Percentiles rank a stretch among this genome's conserved stretches.
These are phyloP conservation scores for Diaporthe capsici DNA, from an alignment of 2,329 filamentous ascomycete genomes.

Conservation along the genomic window DNA sequence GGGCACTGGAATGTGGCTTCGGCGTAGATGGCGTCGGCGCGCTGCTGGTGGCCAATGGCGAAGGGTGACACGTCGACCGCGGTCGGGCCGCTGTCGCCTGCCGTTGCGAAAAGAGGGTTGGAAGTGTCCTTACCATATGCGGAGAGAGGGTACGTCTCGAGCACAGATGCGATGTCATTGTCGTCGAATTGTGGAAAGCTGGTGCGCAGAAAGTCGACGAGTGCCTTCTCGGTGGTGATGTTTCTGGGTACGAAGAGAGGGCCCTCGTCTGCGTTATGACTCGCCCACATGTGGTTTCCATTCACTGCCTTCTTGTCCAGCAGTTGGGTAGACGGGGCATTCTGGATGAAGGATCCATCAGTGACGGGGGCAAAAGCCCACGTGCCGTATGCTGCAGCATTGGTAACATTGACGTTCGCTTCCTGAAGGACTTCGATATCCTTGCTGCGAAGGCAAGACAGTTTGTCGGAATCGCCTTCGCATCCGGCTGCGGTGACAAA, in stretches of 20 bases:
- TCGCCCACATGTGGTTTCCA: constrained; percentile 13
- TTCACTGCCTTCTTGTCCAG: neutral
- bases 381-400: constrained; percentile 4
- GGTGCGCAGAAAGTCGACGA: neutral
- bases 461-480: neutral
- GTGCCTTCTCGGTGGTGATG: constrained; percentile 10
- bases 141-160: constrained; percentile 16
- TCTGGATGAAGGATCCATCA: constrained; percentile 7
- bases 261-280: constrained; percentile 9
- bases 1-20: constrained; percentile 7
- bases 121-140: neutral
- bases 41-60: constrained; percentile 7
- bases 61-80: constrained; percentile 18
- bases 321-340: neutral
- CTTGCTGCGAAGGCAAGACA: constrained; percentile 3
- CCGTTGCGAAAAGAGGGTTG: constrained; percentile 13
- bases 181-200: neutral
- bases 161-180: constrained; percentile 2
- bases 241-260: neutral
- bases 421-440: constrained; percentile 8
- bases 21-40: constrained; percentile 5
- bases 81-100: constrained; percentile 13
- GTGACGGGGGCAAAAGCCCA: constrained; percentile 5
- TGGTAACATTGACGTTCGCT: constrained; percentile 6
- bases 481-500: neutral